Evolutionary conservation across 495 filamentous ascomycete genomes (phyloP), one percentile per base, ranked within the genome.

Genomic region (Xylaria venustula): DNA sequence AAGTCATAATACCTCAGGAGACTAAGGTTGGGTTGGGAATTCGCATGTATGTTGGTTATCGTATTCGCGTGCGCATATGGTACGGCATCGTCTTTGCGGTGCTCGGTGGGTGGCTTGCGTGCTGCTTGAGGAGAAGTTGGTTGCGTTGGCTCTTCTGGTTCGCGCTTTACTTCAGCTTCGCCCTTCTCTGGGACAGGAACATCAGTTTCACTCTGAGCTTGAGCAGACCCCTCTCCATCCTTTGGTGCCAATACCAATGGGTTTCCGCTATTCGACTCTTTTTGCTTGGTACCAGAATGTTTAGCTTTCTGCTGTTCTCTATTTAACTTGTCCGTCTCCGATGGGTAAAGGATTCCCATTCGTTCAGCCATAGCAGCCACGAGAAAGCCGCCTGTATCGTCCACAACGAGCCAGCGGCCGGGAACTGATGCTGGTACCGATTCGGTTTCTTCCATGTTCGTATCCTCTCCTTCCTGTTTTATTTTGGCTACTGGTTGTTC

Each of bases 311-410:
- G 7, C 34, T 60, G 42, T 40, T 64, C 54, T 36, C 26, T 25
- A 17, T 32, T 26, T 64, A 54, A 1, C 52, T 73, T 71, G 0
- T 83, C 78, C 15, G 32, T 54, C 32, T 72, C 71, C 14, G 73
- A 57, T 5, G 65, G 55, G 69, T 91, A 83, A 1, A 98, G 79
- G 40, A 98, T 85, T 0, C 91, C 92, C 87, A 98, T 92, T 54
- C 89, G 83, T 72, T 98, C 94, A 0, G 94, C 94, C 78, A 97
- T 81, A 0, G 92, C 90, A 0, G 92, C 92, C 1, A 93, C 86
- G 8, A 98, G 69, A 23, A 98, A 74, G 0, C 94, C 94, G 7
- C 90, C 89, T 0, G 91, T 94, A 53, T 98, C 94, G 68, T 98
- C 94, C 1, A 97, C 82, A 4, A 94, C 86, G 1, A 97, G 81